Evolutionary conservation across 352 stramenopile species (phyloP), one percentile per base, ranked within the genome.

Genomic region (Globisporangium camurandrum): DNA sequence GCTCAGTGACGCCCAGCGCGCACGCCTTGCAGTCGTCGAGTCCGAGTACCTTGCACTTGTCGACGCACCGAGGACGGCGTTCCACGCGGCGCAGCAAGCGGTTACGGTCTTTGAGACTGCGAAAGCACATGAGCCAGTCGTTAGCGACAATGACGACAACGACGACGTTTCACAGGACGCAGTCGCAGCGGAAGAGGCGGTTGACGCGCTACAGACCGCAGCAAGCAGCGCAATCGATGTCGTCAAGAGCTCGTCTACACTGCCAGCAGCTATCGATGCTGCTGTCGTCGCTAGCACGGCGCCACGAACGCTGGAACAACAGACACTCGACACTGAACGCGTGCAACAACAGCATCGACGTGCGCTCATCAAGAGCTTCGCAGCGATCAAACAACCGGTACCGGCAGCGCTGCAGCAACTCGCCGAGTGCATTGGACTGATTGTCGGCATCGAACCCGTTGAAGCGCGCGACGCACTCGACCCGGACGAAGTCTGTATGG

Each of bases 401-500:
- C 70, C 76, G 3, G 75, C 72, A 2, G 70, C 70, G 1, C 61
- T 89, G 33, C 75, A 71, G 14, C 75, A 86, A 26, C 58, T 91
- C 3, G 69, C 75, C 0, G 77, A 89, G 43, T 91, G 77, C 27
- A 37, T 89, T 22, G 75, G 80, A 7, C 41, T 88, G 11, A 73
- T 91, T 20, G 64, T 88, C n/a, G 60, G 56, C 6, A 76, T 91
- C 12, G 61, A 79, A 34, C 72, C 80, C 3, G 58, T 88, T 2
- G 64, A 84, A 54, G 57, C 61, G 0, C 75, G 40, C 11, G 77
- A 88, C 50, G 75, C 86, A 33, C 59, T 86, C 46, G 76, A 91
- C 45, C 70, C 71, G 3, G 78, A 89, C 16, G 79, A 88, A 44
- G 65, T 84, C 14, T 64, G 88, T 26, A 81, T 87, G 65, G 71